phyloP scores from a whole-genome alignment of 106 monocot genomes.

The Agapanthus africanus region DNA sequence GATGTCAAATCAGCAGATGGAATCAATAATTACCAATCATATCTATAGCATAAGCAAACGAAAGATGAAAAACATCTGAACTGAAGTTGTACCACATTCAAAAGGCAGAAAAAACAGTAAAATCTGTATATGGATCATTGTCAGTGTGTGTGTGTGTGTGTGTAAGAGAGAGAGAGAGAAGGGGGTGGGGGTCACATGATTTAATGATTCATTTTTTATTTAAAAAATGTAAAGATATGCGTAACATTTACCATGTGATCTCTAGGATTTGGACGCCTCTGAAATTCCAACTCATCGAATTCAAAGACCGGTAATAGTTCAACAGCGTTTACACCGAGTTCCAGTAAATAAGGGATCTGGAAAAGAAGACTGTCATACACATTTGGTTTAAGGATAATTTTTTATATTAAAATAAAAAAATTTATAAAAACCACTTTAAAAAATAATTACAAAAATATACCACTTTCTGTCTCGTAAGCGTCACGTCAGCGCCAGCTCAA shows the following conservation, averaged over 20 bases:
- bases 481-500: no score
- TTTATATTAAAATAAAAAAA: no score
- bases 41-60: no score
- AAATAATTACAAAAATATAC: no score
- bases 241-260: constrained; percentile 72
- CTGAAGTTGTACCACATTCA: not conserved
- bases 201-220: no score
- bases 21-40: not conserved
- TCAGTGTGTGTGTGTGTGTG: not conserved
- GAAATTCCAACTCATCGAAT: constrained; percentile 96
- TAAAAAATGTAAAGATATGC: constrained; percentile 3
- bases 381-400: not conserved
- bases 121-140: not conserved
- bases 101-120: not conserved
- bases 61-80: not conserved
- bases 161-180: no score
- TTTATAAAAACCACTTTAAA: no score
- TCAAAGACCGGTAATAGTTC: constrained; percentile 95
- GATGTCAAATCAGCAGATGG: not conserved
- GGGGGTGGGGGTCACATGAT: no score
- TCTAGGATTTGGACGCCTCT: constrained; percentile 79
- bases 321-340: constrained; percentile 94
- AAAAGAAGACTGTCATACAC: constrained; percentile 1
- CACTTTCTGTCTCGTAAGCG: no score
- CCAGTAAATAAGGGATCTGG: constrained; percentile 91